Conservation (phyloP, 129 eudicot genomes). For the Rutidosis leptorrhynchoides region DNA sequence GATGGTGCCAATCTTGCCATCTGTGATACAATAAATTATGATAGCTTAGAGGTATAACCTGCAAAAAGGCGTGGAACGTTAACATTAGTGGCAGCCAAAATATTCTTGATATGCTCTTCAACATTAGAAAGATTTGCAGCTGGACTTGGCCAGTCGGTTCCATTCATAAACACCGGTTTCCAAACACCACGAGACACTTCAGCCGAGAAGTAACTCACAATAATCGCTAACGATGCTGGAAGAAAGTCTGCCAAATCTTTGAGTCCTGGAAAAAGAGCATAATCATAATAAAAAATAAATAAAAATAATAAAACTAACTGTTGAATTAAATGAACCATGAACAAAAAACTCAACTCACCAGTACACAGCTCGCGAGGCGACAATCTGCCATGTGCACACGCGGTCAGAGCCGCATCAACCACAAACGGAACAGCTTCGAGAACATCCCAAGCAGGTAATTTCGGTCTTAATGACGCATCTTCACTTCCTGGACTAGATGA, state of each 20-base stretch:
- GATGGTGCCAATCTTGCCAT: background rate
- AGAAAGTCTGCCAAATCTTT: constrained; percentile 96
- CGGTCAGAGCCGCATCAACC: constrained; percentile 93
- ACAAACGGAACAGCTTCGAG: constrained; percentile 98
- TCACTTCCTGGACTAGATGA: constrained; percentile 71
- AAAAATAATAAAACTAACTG: background rate
- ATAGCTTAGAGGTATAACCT: constrained; percentile 46
- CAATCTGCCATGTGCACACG: constrained; percentile 78
- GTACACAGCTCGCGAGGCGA: constrained; percentile 98
- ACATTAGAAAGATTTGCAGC: constrained; percentile 87
- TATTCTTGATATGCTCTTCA: constrained; percentile 89
- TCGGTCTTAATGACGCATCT: constrained; percentile 62
- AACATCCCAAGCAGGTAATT: constrained; percentile 96
- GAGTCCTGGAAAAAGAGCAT: constrained; percentile 66
- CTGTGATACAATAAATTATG: background rate
- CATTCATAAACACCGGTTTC: constrained; percentile 93
- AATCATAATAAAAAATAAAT: background rate
- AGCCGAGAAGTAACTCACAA: constrained; percentile 90
- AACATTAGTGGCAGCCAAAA: constrained; percentile 88
- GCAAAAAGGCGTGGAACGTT: constrained; percentile 85
- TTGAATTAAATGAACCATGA: background rate
- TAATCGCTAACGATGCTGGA: constrained; percentile 96
- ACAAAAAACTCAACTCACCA: constrained; percentile 45
- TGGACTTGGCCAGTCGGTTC: constrained; percentile 99
- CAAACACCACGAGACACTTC: constrained; percentile 99